Evolutionary conservation across 106 monocot genomes (phyloP), one percentile per base, ranked within the genome.

Genomic region (Ottelia alismoides): DNA sequence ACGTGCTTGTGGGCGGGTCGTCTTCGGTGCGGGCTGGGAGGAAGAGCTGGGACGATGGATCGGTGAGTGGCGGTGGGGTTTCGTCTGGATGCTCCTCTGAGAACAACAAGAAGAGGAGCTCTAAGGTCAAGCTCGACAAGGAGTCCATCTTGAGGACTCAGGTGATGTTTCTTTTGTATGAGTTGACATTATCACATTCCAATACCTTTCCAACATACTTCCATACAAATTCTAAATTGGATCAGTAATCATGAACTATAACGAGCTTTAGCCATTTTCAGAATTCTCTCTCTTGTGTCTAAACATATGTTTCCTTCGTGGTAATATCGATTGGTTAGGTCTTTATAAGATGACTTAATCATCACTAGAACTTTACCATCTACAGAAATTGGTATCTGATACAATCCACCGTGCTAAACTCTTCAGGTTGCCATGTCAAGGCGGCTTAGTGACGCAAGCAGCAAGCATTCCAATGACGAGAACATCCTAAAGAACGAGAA

Each of bases 21-120:
- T 43, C 40, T 43, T n/a, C n/a, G n/a, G n/a, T n/a, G n/a, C 6
- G 16, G 40, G 10, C 40, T 16, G 60, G 50, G 11, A 70, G 94
- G 60, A 88, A 76, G 81, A 85, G 78, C 69, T 96, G 88, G 88
- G 94, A 96, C 4, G 84, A 94, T 28, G 49, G 57, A 0, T 57
- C 74, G 0, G 30, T 56, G 1, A 16, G 10, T 16, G n/a, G n/a
- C n/a, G n/a, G n/a, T n/a, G n/a, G n/a, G n/a, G n/a, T n/a, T n/a
- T 7, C 10, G 6, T 43, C 40, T 43, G 40, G 6, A 16, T 6
- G 10, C 16, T 43, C 40, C 45, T 54, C 62, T 4, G 83, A 87
- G 29, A 21, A 22, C 0, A 76, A 70, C 66, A 71, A 77, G 53
- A 87, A 72, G 63, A 49, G 27, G 22, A 61, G 56, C 17, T 65